Percentiles rank a stretch among this genome's conserved stretches.
phyloP scores from a whole-genome alignment of 768 basidiomycete genomes.

The Cystofilobasidium ferigula region DNA sequence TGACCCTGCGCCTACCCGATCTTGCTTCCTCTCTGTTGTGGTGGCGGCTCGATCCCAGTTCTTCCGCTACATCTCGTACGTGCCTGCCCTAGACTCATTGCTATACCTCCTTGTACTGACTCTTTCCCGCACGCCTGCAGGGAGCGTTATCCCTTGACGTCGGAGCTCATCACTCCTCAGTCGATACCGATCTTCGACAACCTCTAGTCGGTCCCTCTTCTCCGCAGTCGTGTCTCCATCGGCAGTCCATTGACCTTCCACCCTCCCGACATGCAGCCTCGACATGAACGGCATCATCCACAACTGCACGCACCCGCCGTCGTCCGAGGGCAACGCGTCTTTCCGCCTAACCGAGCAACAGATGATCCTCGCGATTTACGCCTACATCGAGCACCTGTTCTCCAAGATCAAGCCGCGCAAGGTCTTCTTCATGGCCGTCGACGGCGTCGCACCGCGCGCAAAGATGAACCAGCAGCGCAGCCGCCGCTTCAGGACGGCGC shows the following conservation, averaged over 20 bases:
- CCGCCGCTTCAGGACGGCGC: constrained; percentile 84
- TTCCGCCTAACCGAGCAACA: constrained; percentile 92
- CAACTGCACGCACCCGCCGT: constrained; percentile 69
- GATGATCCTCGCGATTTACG: constrained; percentile 92
- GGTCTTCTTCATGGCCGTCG: constrained; percentile 91
- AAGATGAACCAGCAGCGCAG: constrained; percentile 99
- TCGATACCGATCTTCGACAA: constrained; percentile 91
- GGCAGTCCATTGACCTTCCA: neutral
- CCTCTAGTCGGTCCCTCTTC: constrained; percentile 33
- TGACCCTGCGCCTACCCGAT: too few relatives aligned
- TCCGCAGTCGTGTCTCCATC: neutral
- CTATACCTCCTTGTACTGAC: neutral
- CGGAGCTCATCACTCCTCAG: constrained; percentile 94
- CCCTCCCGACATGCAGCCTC: constrained; percentile 47
- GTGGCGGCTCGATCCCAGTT: constrained; percentile 41
- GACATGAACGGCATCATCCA: constrained; percentile 69
- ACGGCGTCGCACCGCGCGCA: constrained; percentile 90
- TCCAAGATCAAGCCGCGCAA: constrained; percentile 96
- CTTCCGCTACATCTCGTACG: constrained; percentile 37
- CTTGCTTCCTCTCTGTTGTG: neutral
- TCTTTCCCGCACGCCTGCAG: constrained; percentile 41
- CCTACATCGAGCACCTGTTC: constrained; percentile 94
- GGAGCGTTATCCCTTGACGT: constrained; percentile 95
- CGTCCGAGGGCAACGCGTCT: constrained; percentile 85
- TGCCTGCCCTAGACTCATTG: neutral